Evolutionary conservation across 2,329 filamentous ascomycete genomes (phyloP).

Genomic region (Colletotrichum trifolii): DNA sequence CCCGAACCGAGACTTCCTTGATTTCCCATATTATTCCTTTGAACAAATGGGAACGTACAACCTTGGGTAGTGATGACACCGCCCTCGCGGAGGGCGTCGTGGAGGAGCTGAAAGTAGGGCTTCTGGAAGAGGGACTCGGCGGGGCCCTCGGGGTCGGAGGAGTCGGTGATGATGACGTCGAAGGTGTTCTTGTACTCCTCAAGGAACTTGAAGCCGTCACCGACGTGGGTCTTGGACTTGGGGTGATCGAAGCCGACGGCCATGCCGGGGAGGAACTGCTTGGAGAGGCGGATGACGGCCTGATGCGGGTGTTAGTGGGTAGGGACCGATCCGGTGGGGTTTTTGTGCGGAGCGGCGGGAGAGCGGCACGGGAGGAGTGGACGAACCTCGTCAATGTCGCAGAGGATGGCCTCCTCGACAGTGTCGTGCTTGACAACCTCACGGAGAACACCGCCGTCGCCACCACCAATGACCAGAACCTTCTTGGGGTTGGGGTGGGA

Average conservation of each 20-base stretch:
- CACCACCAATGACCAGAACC: conserved; percentile 97
- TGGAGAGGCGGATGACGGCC: conserved; percentile 97
- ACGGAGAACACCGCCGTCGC: conserved; percentile 95
- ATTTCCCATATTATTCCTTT: conserved; percentile 20
- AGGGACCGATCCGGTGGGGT: neutral
- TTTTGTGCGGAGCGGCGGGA: neutral
- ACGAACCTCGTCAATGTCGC: conserved; percentile 93
- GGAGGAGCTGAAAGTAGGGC: conserved; percentile 95
- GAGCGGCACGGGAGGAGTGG: conserved; percentile 48
- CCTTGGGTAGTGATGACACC: conserved; percentile 99
- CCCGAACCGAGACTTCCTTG: conserved; percentile 33
- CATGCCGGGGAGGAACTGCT: conserved; percentile 97
- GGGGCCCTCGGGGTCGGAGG: conserved; percentile 95
- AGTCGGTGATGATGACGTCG: conserved; percentile 99
- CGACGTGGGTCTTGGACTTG: conserved; percentile 91
- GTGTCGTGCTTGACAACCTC: conserved; percentile 99
- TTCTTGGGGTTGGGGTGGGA: conserved; percentile 98
- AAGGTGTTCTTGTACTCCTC: conserved; percentile 96
- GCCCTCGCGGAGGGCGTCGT: conserved; percentile 89
- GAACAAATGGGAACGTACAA: conserved; percentile 88
- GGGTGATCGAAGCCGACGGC: conserved; percentile 92
- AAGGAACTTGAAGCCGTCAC: conserved; percentile 99
- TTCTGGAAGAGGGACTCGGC: conserved; percentile 98
- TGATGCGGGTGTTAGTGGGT: conserved; percentile 43
- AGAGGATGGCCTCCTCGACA: conserved; percentile 95